Percentiles rank a stretch among this genome's conserved stretches.
These are phyloP conservation scores for Rhizopogon vinicolor DNA, from an alignment of 768 basidiomycete genomes.

Conservation along the genomic window DNA sequence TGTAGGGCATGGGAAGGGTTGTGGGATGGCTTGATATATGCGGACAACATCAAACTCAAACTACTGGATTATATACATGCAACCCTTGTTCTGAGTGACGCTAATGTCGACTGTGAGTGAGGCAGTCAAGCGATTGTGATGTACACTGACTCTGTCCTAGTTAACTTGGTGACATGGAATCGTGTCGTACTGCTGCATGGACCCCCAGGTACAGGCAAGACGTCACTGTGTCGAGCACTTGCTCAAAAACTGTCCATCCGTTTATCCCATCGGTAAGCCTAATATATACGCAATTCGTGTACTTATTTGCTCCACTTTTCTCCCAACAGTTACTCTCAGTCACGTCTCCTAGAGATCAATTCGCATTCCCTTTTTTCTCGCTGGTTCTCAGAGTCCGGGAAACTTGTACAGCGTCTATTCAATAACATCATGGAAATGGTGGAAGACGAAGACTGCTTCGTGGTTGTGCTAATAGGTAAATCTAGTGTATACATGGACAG, in stretches of 20 bases:
- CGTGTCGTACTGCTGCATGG: constrained; percentile 92
- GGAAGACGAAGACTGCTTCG: constrained; percentile 87
- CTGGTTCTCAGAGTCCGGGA: constrained; percentile 99
- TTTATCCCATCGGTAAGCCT: constrained; percentile 68
- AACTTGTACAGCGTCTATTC: constrained; percentile 93
- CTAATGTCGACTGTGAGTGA: constrained; percentile 72
- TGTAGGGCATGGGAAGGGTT: constrained; percentile 81
- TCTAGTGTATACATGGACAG: not conserved
- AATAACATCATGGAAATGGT: constrained; percentile 84
- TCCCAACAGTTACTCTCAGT: constrained; percentile 66
- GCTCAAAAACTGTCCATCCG: constrained; percentile 95
- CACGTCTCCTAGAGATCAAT: constrained; percentile 93
- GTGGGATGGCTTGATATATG: constrained; percentile 90
- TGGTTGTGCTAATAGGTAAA: constrained; percentile 89
- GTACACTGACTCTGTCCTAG: constrained; percentile 30
- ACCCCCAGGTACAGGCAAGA: constrained; percentile 97
- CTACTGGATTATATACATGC: constrained; percentile 94
- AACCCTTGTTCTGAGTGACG: constrained; percentile 89
- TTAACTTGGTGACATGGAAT: constrained; percentile 94
- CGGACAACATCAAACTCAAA: constrained; percentile 76
- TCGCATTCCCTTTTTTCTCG: constrained; percentile 97
- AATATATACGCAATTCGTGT: not conserved
- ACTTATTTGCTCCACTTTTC: constrained; percentile 1
- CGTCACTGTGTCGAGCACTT: constrained; percentile 88
- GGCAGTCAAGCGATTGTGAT: not conserved